Conservation (phyloP, 2,329 filamentous ascomycete species). For the Aspergillus sp. region DNA sequence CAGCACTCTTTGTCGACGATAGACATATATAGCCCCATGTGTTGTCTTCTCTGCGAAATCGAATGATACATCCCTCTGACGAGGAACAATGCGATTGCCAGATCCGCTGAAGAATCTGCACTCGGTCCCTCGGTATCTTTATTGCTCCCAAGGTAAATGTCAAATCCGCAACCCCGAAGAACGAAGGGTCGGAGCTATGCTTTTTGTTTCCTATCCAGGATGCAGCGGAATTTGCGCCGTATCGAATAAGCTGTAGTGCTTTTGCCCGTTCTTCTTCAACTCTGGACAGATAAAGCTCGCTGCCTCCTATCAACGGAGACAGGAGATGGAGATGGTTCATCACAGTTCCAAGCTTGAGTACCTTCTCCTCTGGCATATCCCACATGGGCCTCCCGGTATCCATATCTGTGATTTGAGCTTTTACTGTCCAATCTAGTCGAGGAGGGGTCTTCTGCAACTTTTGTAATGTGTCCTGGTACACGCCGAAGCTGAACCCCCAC, state of each 20-base stretch:
- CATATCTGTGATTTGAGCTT: background rate
- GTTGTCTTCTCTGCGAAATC: background rate
- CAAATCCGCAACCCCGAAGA: background rate
- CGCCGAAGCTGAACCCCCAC: background rate
- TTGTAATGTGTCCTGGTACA: background rate
- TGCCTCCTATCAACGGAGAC: background rate
- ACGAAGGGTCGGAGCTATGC: background rate
- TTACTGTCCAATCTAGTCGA: too few species aligned
- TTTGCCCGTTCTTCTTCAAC: background rate
- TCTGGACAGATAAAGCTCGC: background rate
- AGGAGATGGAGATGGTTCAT: background rate
- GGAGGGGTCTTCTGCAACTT: background rate
- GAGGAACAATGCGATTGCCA: background rate
- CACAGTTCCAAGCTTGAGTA: too few species aligned
- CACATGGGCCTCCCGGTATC: background rate
- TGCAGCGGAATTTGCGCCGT: background rate
- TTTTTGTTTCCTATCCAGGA: slow-evolving; percentile 1
- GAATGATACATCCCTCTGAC: background rate
- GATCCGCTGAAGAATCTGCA: background rate
- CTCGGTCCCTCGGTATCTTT: background rate
- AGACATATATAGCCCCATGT: background rate
- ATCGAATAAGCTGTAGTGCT: slow-evolving; percentile 5
- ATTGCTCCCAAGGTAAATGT: background rate
- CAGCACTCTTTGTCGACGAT: background rate
- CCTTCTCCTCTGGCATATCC: background rate